Percentiles rank a stretch among this genome's conserved stretches.
phyloP scores from a whole-genome alignment of 1,284 basidiomycete genomes.

The Ceratobasidium sp. region DNA sequence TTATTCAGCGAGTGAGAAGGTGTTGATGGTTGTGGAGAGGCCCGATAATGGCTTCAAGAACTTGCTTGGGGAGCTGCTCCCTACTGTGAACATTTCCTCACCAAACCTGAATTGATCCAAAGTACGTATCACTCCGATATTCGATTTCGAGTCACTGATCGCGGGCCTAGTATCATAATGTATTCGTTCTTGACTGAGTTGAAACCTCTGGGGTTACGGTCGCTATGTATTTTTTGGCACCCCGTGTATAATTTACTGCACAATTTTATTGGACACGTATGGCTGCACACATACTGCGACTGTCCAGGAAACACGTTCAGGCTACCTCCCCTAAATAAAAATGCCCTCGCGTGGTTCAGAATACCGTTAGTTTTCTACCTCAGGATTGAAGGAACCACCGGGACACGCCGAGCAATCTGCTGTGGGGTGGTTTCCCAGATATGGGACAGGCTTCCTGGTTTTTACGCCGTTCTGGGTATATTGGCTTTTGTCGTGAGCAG shows the following conservation, averaged over 20 bases:
- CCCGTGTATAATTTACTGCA: neutral
- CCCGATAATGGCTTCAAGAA: neutral
- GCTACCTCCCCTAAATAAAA: neutral
- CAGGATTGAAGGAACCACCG: too few relatives aligned
- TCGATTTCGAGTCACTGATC: too few relatives aligned
- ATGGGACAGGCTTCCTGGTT: neutral
- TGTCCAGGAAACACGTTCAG: too few relatives aligned
- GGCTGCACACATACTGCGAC: neutral
- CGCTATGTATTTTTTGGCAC: neutral
- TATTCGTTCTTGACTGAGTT: too few relatives aligned
- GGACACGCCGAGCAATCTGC: too few relatives aligned
- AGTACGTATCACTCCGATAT: too few relatives aligned
- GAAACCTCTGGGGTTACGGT: neutral
- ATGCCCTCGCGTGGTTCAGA: neutral
- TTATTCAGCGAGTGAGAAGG: constrained; percentile 1
- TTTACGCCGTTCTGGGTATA: neutral
- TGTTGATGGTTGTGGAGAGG: neutral
- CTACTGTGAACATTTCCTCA: neutral
- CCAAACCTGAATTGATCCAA: neutral
- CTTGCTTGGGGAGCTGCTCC: constrained; percentile 15
- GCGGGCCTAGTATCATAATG: too few relatives aligned
- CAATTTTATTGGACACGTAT: neutral
- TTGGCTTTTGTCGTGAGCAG: neutral
- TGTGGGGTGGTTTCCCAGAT: neutral
- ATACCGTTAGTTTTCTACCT: too few relatives aligned